Evolutionary conservation across 2,329 filamentous ascomycete species (phyloP).

Genomic region (Pleurostoma richardsiae): DNA sequence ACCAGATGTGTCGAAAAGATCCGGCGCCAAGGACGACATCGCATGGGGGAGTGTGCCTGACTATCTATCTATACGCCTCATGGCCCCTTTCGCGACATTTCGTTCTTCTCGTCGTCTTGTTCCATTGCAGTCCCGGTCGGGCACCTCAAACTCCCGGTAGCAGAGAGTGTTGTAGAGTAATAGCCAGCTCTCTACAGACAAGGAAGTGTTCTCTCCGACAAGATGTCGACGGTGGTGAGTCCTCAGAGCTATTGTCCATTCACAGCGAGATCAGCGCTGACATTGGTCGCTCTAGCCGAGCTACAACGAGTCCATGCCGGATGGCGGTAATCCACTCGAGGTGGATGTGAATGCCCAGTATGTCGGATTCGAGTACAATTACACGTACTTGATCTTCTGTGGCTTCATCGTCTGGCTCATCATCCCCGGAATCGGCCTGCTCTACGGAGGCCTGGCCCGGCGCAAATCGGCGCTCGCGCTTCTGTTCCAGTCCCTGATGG

Average conservation of each 20-base stretch:
- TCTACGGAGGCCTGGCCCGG: constrained; percentile 59
- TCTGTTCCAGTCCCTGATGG: constrained; percentile 58
- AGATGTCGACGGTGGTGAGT: not conserved
- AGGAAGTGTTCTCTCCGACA: not conserved
- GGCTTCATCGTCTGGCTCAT: constrained; percentile 61
- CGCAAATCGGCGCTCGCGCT: constrained; percentile 58
- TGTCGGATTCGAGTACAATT: constrained; percentile 53
- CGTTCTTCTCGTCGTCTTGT: not conserved
- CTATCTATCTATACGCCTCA: too few species aligned
- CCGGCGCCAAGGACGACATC: not conserved
- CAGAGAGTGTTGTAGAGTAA: not conserved
- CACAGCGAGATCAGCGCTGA: not conserved
- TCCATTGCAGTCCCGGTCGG: too few species aligned
- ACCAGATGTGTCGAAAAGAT: not conserved
- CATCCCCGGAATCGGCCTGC: constrained; percentile 60
- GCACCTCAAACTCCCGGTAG: not conserved
- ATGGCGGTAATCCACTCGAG: constrained; percentile 17
- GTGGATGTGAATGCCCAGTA: constrained; percentile 43
- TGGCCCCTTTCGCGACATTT: not conserved
- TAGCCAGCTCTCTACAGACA: too few species aligned
- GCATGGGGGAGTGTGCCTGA: not conserved
- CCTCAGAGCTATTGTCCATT: not conserved
- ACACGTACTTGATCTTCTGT: constrained; percentile 54
- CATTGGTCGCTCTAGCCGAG: constrained; percentile 4
- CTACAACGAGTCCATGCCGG: constrained; percentile 13